Percentiles rank a stretch among this genome's conserved stretches.
phyloP scores from a whole-genome alignment of 2,329 filamentous ascomycete species.

The Fusarium sp. region DNA sequence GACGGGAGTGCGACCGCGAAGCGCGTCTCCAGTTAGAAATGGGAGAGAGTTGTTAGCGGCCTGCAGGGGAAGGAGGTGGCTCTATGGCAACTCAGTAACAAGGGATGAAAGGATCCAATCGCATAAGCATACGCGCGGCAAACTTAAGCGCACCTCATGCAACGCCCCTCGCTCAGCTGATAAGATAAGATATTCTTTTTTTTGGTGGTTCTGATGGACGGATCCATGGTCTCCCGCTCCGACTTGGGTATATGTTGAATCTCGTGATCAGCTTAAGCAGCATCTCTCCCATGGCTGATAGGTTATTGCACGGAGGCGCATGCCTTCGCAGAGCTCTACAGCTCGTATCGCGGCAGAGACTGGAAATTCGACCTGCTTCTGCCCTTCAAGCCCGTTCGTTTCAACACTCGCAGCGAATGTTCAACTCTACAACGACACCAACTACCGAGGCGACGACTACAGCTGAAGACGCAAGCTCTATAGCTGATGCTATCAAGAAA shows the following conservation, averaged over 20 bases:
- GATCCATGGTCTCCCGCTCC: neutral
- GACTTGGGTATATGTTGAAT: neutral
- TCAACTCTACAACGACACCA: constrained; percentile 21
- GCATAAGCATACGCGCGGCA: constrained; percentile 16
- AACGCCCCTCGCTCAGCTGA: constrained; percentile 19
- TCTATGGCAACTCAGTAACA: neutral
- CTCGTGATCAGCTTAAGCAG: neutral
- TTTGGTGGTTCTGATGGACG: neutral
- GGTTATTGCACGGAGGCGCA: constrained; percentile 43
- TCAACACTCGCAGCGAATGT: constrained; percentile 19
- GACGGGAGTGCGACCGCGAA: constrained; percentile 39
- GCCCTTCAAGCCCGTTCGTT: constrained; percentile 21
- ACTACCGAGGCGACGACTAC: constrained; percentile 12
- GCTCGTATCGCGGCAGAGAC: constrained; percentile 18
- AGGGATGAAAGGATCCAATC: neutral
- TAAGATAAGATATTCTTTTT: constrained; percentile 43
- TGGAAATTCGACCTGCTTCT: constrained; percentile 6
- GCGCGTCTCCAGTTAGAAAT: constrained; percentile 43
- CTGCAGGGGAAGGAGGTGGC: constrained; percentile 29
- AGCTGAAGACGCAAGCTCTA: neutral
- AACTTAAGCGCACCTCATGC: constrained; percentile 5
- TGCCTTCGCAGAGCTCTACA: constrained; percentile 47
- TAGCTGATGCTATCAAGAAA: neutral
- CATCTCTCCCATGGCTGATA: constrained; percentile 41
- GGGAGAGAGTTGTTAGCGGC: neutral